Evolutionary conservation across 2,329 filamentous ascomycete species (phyloP), one percentile per base, ranked within the genome.

Genomic region (Xylariaceae sp.): DNA sequence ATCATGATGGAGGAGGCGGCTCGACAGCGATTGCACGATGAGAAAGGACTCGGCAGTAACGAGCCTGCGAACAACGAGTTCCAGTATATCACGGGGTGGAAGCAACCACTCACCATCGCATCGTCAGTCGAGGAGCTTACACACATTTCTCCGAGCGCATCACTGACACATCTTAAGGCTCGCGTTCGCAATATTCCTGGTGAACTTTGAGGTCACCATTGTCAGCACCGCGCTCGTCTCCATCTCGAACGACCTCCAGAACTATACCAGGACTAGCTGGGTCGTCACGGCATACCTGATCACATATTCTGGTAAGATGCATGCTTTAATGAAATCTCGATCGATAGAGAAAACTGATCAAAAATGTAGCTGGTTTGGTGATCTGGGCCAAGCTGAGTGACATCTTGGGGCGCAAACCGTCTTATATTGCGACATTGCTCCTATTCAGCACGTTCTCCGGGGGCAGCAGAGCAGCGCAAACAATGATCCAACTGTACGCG

Each of bases 401-500:
- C 32, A 39, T 48, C 30, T 34, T 44, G 11, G 45, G 45, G 9
- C 45, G 45, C 6, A 42, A 45, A 29, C n/a, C 24, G 2, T 9
- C 44, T 12, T 41, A 41, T 19, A 1, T 45, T 1, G 4, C 36
- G 1, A 42, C 39, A 4, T 40, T 38, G n/a, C 24, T 30, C 1
- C 11, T 48, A 3, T 48, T 48, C 24, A 42, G 34, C 24, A 9
- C 37, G 6, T 49, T 47, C 32, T 49, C 47, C 3, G 39, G 19
- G 4, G 41, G 22, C 8, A 47, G 44, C 35, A 26, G 32, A 8
- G 47, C 30, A 2, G 26, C 47, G 1, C 35, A 42, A 24, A 42
- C 46, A 12, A 38, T 49, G 17, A 19, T n/a, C 3, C 46, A 49
- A n/a, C 38, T 49, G 43, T 46, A 29, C 31, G 36, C n/a, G 28